These are phyloP conservation scores for Lachancea thermotolerans DNA, from an alignment of 805 yeast genomes.

Conservation along the genomic window DNA sequence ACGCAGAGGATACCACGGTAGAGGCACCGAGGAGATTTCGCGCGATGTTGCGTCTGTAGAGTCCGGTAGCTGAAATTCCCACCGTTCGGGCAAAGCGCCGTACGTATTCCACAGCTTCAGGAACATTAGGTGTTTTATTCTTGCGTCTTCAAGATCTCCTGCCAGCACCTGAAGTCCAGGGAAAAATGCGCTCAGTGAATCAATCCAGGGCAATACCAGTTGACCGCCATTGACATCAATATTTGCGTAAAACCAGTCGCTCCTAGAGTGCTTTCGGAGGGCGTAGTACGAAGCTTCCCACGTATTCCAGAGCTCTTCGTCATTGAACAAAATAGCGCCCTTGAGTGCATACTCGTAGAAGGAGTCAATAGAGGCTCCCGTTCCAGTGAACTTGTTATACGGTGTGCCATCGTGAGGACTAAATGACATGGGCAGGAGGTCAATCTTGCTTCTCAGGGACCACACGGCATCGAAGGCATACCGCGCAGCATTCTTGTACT, in stretches of 20 bases:
- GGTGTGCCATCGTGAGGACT: slow-evolving; percentile 52
- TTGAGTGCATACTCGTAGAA: slow-evolving; percentile 85
- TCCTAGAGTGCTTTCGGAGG: slow-evolving; percentile 45
- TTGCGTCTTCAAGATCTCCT: slow-evolving; percentile 67
- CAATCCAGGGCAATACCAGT: slow-evolving; percentile 63
- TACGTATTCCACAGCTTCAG: slow-evolving; percentile 74
- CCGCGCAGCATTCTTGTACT: slow-evolving; percentile 57
- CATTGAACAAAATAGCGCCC: slow-evolving; percentile 65
- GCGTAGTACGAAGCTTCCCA: slow-evolving; percentile 60
- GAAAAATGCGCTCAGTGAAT: slow-evolving; percentile 80
- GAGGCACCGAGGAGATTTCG: slow-evolving; percentile 15
- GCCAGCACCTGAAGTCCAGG: slow-evolving; percentile 76
- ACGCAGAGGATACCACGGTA: slow-evolving; percentile 89
- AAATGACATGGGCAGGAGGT: slow-evolving; percentile 72
- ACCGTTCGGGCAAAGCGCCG: slow-evolving; percentile 83
- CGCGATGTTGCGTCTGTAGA: neutral
- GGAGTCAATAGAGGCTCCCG: slow-evolving; percentile 90
- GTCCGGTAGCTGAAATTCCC: slow-evolving; percentile 41
- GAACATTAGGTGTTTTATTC: slow-evolving; percentile 51
- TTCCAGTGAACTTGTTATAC: slow-evolving; percentile 59
- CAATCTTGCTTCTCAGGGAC: slow-evolving; percentile 53
- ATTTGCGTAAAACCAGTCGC: slow-evolving; percentile 49
- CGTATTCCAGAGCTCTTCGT: slow-evolving; percentile 41
- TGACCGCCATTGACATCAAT: slow-evolving; percentile 49
- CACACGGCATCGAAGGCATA: slow-evolving; percentile 64